Base-by-base conservation (phyloP, 2,329 filamentous ascomycete genomes). In the Colletotrichum abscissum region DNA sequence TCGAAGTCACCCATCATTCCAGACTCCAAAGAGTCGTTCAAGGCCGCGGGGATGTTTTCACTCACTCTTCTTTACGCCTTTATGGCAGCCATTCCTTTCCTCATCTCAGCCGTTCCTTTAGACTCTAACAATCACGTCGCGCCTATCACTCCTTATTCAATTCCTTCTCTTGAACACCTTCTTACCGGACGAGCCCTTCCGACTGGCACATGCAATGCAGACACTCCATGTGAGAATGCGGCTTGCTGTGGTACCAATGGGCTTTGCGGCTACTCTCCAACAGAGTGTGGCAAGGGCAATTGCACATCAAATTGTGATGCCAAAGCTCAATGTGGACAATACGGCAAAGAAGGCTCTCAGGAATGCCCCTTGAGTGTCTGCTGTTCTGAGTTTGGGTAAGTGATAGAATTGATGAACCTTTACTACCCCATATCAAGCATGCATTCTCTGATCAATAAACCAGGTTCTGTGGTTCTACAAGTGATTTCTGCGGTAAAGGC, bases 241-340 rank as follows among this genome's bases (percentile, higher is more conserved):
- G 76, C 76, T 9, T 78, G 77, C 38, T 78, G 77, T 73, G 59
- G 75, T 26, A 75, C 30, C 54, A 56, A 56, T 22, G 54, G 54
- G 22, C 54, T 56, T 26, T 56, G 54, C 22, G 54, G 54, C 24
- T 56, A 56, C 26, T 56, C 54, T 14, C 26, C 26, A 11, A 56
- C 54, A 56, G 54, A 56, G 54, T 56, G 65, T 14, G 65, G 65
- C n/a, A 56, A 19, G 2, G 65, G 6, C 12, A 60, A 70, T 16
- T 81, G 79, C 65, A 75, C 75, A 1, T 78, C 79, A 11, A 81
- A 83, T 66, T 84, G 82, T 66, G 75, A 83, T 75, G 81, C 82
- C n/a, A 79, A 75, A n/a, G 81, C 81, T 3, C 77, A 80, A 54
- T 84, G 82, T 49, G 82, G 82, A 22, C 71, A 80, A 26, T 78